These are phyloP conservation scores for Dipteronia sinensis DNA, from an alignment of 345 rosid genomes.

Conservation along the genomic window DNA sequence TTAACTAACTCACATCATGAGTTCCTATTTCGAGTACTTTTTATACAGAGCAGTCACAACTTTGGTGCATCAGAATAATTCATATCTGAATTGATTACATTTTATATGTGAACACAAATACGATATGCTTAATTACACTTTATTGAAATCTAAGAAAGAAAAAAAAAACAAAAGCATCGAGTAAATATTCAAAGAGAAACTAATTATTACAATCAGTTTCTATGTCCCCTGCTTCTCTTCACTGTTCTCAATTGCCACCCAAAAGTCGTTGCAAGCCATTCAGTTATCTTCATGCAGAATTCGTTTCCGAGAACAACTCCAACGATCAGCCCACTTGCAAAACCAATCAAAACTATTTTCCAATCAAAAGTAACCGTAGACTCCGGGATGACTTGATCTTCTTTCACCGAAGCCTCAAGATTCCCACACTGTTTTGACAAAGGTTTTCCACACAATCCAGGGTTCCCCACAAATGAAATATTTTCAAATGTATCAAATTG, in stretches of 20 bases:
- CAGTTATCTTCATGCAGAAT: not conserved
- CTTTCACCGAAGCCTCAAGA: too few relatives aligned
- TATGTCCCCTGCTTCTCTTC: not conserved
- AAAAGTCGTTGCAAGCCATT: slow-evolving; percentile 11
- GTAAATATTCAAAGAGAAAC: too few relatives aligned
- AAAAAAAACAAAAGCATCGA: too few relatives aligned
- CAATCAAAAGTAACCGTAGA: not conserved
- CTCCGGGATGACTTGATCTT: too few relatives aligned
- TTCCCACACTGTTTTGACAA: not conserved
- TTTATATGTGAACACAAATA: too few relatives aligned
- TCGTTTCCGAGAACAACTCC: slow-evolving; percentile 16
- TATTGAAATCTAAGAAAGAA: too few relatives aligned
- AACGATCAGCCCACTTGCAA: not conserved
- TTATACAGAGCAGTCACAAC: too few relatives aligned
- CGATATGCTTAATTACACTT: too few relatives aligned
- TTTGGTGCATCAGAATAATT: too few relatives aligned
- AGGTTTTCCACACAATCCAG: not conserved
- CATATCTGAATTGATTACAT: too few relatives aligned
- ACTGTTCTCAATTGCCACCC: not conserved
- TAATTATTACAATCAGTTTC: not conserved
- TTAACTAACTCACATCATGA: too few relatives aligned
- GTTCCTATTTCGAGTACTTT: too few relatives aligned
- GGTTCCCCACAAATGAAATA: not conserved
- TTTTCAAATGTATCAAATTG: not conserved
- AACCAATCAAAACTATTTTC: slow-evolving; percentile 16